phyloP scores from a whole-genome alignment of 129 eudicot species.

The Kitagawia praeruptora region DNA sequence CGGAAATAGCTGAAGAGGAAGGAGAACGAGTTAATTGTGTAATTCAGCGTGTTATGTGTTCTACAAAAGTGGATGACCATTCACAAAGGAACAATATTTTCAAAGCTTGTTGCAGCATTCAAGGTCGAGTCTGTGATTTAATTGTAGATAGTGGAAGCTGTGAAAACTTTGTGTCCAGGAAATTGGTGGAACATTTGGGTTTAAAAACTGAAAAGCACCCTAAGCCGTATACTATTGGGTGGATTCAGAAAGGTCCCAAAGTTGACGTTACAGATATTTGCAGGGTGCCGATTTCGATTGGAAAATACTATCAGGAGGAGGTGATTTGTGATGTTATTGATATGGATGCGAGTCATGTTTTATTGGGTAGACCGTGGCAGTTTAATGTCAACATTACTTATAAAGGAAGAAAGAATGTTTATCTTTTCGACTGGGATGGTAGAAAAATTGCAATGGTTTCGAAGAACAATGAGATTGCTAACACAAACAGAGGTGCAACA shows the following conservation, averaged over 20 bases:
- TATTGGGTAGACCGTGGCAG: too few relatives aligned
- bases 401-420: too few relatives aligned
- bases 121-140: background rate
- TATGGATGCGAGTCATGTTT: too few relatives aligned
- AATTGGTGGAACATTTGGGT: background rate
- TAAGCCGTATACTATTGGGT: background rate
- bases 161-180: background rate
- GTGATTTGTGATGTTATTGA: too few relatives aligned
- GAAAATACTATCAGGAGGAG: too few relatives aligned
- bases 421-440: too few relatives aligned
- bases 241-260: background rate
- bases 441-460: too few relatives aligned
- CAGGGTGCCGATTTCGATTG: too few relatives aligned
- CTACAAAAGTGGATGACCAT: background rate
- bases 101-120: background rate
- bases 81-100: background rate
- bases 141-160: conserved; percentile 1
- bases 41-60: background rate
- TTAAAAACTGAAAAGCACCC: background rate
- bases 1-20: background rate
- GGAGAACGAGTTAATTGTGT: background rate
- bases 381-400: too few relatives aligned
- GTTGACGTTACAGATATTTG: background rate
- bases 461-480: too few relatives aligned
- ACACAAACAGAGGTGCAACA: too few relatives aligned